These are phyloP conservation scores for Malbranchea cinnamomea DNA, from an alignment of 2,329 filamentous ascomycete species.

Conservation along the genomic window DNA sequence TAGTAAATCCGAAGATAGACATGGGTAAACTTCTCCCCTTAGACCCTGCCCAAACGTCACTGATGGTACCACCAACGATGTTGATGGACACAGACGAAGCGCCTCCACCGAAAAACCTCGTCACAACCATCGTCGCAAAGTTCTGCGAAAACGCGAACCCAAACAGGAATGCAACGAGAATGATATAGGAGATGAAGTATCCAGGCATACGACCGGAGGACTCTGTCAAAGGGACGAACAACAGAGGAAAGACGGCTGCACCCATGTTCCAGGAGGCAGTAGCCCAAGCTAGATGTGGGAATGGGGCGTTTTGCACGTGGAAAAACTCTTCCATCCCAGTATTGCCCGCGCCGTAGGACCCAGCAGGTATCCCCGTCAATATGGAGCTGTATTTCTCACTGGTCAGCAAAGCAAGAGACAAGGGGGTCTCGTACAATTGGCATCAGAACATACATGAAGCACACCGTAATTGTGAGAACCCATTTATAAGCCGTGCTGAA, in stretches of 20 bases:
- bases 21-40: constrained; percentile 27
- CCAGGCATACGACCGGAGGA: constrained; percentile 30
- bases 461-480: constrained; percentile 27
- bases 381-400: constrained; percentile 18
- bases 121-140: constrained; percentile 31
- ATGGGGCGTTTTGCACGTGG: constrained; percentile 20
- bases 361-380: constrained; percentile 27
- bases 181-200: constrained; percentile 28
- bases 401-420: background rate
- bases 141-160: constrained; percentile 30
- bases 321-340: constrained; percentile 17
- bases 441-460: constrained; percentile 24
- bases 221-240: constrained; percentile 25
- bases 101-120: constrained; percentile 30
- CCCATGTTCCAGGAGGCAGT: constrained; percentile 25
- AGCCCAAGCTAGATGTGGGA: constrained; percentile 21
- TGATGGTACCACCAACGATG: constrained; percentile 22
- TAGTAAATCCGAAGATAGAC: constrained; percentile 29
- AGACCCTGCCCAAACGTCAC: constrained; percentile 24
- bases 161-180: constrained; percentile 28
- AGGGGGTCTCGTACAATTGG: background rate
- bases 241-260: constrained; percentile 23
- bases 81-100: constrained; percentile 30
- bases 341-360: constrained; percentile 25
- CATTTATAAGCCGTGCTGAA: constrained; percentile 28